Evolutionary conservation across 306 rosid genomes (phyloP), one percentile per base, ranked within the genome.

Genomic region (Vigna mungo): DNA sequence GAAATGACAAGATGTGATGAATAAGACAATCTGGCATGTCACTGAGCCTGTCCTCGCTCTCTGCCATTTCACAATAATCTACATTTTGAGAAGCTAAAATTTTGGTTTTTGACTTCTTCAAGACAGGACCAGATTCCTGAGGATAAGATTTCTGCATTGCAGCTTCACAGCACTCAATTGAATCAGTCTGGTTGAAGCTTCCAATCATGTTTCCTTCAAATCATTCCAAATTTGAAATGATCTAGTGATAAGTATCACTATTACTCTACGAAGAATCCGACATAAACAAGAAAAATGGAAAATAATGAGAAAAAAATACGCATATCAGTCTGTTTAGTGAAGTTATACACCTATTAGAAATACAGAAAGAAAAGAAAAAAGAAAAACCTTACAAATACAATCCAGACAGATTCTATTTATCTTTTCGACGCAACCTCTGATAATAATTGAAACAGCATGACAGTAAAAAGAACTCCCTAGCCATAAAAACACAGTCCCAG

Each of bases 1-100:
- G 23, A 36, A 75, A 80, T 2, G 88, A 85, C 74, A 85, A 76
- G 20, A 79, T 82, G 51, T 82, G 88, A 72, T 66, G 86, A 7
- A 82, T 30, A 27, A 85, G 65, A 60, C 77, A 58, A 55, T 82
- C 86, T 1, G 84, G 88, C 25, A 85, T 9, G 30, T 82, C 78
- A 60, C 76, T 59, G 43, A 82, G 66, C 37, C 69, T 60, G 80
- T 83, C 88, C 63, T 61, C 74, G 34, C 71, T 8, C 60, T 75
- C 80, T 23, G 37, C 79, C n/a, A 25, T 75, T 39, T 55, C 84
- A 85, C 58, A 34, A 21, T 51, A 34, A 46, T 59, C 82, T 3
- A 43, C 68, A 61, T 65, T 74, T 52, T 44, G 78, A 60, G 80
- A 71, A 52, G 60, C 75, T 75, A 63, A 71, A 39, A 21, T 11